These are phyloP conservation scores for Microascus cirrosus DNA, from an alignment of 2,329 filamentous ascomycete species.

Conservation along the genomic window DNA sequence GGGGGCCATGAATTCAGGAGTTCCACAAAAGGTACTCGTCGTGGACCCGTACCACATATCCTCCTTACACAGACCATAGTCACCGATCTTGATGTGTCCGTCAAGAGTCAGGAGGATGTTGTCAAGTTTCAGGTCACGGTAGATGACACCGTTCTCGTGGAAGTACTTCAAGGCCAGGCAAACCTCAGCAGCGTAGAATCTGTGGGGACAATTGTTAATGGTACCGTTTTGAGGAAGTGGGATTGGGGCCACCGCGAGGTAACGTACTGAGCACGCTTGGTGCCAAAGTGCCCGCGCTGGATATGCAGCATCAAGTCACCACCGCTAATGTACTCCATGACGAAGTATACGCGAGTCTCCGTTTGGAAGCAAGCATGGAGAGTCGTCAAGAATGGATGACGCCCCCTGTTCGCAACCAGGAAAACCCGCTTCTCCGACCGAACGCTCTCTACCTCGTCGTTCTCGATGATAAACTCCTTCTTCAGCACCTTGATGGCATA, in stretches of 20 bases:
- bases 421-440: conserved; percentile 97
- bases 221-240: too few relatives aligned
- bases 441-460: conserved; percentile 97
- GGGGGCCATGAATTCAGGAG: conserved; percentile 98
- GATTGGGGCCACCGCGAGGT: background rate
- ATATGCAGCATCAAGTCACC: conserved; percentile 99
- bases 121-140: conserved; percentile 88
- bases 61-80: conserved; percentile 98
- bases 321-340: conserved; percentile 99
- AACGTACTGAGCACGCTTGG: conserved; percentile 86
- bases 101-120: conserved; percentile 91
- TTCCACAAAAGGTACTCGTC: conserved; percentile 96
- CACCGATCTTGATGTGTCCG: conserved; percentile 95
- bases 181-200: conserved; percentile 95
- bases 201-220: conserved; percentile 18
- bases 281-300: conserved; percentile 89
- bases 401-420: conserved; percentile 91
- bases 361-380: conserved; percentile 98
- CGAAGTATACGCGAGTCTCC: conserved; percentile 95
- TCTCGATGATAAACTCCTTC: conserved; percentile 99
- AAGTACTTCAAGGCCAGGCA: conserved; percentile 97
- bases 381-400: conserved; percentile 90
- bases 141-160: conserved; percentile 98
- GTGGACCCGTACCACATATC: conserved; percentile 99
- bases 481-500: conserved; percentile 99